Evolutionary conservation across 2,329 filamentous ascomycete species (phyloP).

Genomic region (Xylariaceae sp.): DNA sequence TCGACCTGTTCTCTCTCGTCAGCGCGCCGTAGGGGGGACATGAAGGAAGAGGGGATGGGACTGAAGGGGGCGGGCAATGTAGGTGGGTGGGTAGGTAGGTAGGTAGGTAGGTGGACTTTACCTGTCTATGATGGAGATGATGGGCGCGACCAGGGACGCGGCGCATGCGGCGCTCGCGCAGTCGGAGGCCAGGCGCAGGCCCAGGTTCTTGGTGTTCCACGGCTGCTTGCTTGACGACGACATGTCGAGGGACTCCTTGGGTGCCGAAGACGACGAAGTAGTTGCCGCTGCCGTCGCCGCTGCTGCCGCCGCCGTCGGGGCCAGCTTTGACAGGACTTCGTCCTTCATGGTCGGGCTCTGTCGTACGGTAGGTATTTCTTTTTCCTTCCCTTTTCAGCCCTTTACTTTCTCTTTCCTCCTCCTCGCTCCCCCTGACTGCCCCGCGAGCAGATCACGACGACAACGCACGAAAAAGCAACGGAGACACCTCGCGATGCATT

Average conservation of each 20-base stretch:
- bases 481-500: constrained; percentile 7
- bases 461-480: constrained; percentile 3
- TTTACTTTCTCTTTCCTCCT: neutral
- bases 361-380: neutral
- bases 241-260: constrained; percentile 10
- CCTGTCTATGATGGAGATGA: constrained; percentile 86
- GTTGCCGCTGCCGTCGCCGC: constrained; percentile 4
- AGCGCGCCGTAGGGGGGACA: constrained; percentile 1
- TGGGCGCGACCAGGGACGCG: constrained; percentile 68
- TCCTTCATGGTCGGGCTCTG: constrained; percentile 10
- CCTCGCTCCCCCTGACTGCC: neutral
- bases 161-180: constrained; percentile 61
- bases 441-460: neutral
- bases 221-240: constrained; percentile 14
- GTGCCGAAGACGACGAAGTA: constrained; percentile 6
- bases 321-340: constrained; percentile 7
- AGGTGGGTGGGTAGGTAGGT: too few relatives aligned
- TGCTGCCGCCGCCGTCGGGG: constrained; percentile 4
- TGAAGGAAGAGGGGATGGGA: neutral
- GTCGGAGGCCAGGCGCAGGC: constrained; percentile 60
- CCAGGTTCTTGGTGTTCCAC: constrained; percentile 74
- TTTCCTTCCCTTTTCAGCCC: too few relatives aligned
- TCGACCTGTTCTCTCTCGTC: constrained; percentile 42
- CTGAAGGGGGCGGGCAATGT: neutral
- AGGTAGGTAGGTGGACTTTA: constrained; percentile 27